Evolutionary conservation across 2,329 filamentous ascomycete species (phyloP), one percentile per base, ranked within the genome.

Genomic region (Beauveria varroae): DNA sequence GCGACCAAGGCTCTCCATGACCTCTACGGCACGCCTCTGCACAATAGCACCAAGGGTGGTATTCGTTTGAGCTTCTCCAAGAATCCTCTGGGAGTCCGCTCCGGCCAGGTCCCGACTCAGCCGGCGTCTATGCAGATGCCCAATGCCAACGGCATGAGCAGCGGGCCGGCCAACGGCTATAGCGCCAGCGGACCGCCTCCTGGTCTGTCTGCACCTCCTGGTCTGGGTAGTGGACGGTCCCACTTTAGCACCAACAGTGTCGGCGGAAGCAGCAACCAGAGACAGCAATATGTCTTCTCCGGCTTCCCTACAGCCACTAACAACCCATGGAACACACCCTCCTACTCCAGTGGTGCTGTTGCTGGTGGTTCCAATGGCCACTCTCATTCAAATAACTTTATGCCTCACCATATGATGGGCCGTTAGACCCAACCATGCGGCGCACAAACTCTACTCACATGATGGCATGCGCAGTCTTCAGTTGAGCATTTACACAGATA

Each of bases 21-120:
- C 61, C 81, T 98, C 1, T 97, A 98, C 69, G 95, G 95, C 0
- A 86, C 89, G 55, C 86, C 85, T 54, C 81, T 98, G 37, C 91
- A 93, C 71, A 97, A 96, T 75, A 96, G 92, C 69, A 84, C 91
- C 70, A 97, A 96, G 72, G 93, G 93, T 7, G 95, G 95, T 40
- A 97, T 99, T 68, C 88, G 95, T 26, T 80, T 99, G 61, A 96
- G 92, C 74, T 99, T 97, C 74, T 97, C 93, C 34, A 98, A 98
- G 78, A 98, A 98, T 68, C 95, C 95, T 0, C 82, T 98, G 1
- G 95, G 95, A 24, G 93, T 98, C 30, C 88, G 95, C 51, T 91
- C 90, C 1, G 86, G 86, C 28, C 91, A 93, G 69, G 80, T 77
- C n/a, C 70, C 78, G 9, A 75, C 75, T 28, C 75, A 80, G 61